Evolutionary conservation across 257 asterid species (phyloP).

Genomic region (Nicotiana benthamiana): DNA sequence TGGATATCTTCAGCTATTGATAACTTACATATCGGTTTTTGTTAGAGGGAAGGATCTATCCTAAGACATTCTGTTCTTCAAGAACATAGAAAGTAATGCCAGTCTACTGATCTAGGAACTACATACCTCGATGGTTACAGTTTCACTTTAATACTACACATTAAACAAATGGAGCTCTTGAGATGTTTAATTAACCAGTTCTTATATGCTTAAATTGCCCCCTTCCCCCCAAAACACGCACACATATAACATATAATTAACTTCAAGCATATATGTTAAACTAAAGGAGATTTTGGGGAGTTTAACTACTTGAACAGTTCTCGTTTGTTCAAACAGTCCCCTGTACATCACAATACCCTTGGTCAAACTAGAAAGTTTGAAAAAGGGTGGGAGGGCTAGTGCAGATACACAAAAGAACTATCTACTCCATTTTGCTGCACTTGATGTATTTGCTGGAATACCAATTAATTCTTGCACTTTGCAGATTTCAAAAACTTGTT

Average conservation of each 20-base stretch:
- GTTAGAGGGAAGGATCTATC: not conserved
- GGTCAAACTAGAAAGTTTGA: not conserved
- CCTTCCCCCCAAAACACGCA: not conserved
- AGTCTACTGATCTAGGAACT: not conserved
- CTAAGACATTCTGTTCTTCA: not conserved
- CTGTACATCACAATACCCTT: not conserved
- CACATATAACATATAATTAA: not conserved
- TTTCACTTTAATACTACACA: not conserved
- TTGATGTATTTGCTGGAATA: not conserved
- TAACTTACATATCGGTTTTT: not conserved
- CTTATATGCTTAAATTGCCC: not conserved
- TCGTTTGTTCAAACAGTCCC: not conserved
- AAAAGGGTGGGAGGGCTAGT: not conserved
- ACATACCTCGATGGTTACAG: not conserved
- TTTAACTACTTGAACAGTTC: not conserved
- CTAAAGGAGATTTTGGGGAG: not conserved
- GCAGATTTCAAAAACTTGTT: slow-evolving; percentile 70
- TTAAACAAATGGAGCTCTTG: not conserved
- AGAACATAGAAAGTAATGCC: not conserved
- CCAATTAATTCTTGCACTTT: not conserved
- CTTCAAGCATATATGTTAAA: not conserved
- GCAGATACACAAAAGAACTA: not conserved
- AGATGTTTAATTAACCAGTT: not conserved
- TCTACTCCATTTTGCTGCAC: not conserved
- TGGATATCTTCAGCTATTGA: not conserved